phyloP scores from a whole-genome alignment of 371 early-diverging fungal species.

The Umbelopsis sp. region DNA sequence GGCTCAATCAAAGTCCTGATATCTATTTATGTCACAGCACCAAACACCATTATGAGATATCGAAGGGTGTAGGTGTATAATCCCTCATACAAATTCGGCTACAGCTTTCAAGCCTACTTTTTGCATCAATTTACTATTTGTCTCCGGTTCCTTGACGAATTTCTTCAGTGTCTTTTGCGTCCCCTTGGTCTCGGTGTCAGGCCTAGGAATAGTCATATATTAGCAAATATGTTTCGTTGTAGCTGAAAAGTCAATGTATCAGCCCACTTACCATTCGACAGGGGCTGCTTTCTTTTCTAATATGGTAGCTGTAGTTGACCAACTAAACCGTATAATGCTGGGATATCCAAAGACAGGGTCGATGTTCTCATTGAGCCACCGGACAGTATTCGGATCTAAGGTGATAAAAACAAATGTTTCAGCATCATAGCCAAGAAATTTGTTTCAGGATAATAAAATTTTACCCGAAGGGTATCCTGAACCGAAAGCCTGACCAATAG shows the following conservation, averaged over 20 bases:
- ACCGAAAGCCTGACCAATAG: constrained; percentile 74
- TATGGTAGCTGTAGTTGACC: constrained; percentile 88
- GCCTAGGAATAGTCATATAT: background rate
- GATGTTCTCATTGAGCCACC: constrained; percentile 84
- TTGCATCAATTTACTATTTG: constrained; percentile 3
- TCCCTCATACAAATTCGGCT: background rate
- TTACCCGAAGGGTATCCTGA: constrained; percentile 96
- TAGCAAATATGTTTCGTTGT: background rate
- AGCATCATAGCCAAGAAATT: constrained; percentile 1
- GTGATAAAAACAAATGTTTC: background rate
- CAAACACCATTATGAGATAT: background rate
- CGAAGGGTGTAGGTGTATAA: background rate
- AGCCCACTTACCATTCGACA: background rate
- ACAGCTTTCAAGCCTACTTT: background rate
- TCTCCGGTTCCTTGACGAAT: background rate
- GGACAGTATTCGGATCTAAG: constrained; percentile 90
- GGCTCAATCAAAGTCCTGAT: no score
- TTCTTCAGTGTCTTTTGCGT: background rate
- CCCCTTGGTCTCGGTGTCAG: background rate
- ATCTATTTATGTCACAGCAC: no score
- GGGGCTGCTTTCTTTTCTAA: constrained; percentile 50
- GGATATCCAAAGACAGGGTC: constrained; percentile 96
- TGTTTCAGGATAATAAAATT: background rate
- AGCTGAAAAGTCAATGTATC: no score
- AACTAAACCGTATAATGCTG: constrained; percentile 91